Percentiles rank a stretch among this genome's conserved stretches.
These are phyloP conservation scores for Aureobasidium uvarum DNA, from an alignment of 2,329 filamentous ascomycete species.

Conservation along the genomic window DNA sequence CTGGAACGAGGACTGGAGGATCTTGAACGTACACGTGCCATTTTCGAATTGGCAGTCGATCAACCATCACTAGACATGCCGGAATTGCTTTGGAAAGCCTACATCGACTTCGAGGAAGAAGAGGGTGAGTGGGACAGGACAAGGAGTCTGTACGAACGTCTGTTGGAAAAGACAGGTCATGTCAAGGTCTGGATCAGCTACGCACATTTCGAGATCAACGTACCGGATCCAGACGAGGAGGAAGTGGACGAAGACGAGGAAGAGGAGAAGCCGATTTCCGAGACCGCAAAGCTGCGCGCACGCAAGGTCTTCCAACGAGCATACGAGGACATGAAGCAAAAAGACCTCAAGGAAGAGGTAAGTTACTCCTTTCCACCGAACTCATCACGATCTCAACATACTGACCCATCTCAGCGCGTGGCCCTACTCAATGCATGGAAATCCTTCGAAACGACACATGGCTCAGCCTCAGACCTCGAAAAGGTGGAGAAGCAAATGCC, in stretches of 20 bases:
- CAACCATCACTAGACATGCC: conserved; percentile 93
- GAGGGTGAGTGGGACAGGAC: conserved; percentile 87
- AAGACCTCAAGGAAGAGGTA: conserved; percentile 84
- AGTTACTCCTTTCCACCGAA: conserved; percentile 26
- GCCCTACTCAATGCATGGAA: conserved; percentile 89
- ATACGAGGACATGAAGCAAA: conserved; percentile 81
- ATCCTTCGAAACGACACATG: conserved; percentile 85
- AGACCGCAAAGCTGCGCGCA: conserved; percentile 78
- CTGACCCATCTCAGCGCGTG: conserved; percentile 61
- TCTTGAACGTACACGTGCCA: conserved; percentile 78
- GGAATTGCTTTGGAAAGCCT: conserved; percentile 94
- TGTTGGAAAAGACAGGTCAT: conserved; percentile 93
- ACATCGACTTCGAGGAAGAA: conserved; percentile 98
- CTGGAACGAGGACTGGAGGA: conserved; percentile 90
- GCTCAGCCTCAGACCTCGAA: conserved; percentile 69
- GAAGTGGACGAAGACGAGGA: conserved; percentile 57
- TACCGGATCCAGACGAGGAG: conserved; percentile 70
- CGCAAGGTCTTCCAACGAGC: conserved; percentile 82
- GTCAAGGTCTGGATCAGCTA: conserved; percentile 99
- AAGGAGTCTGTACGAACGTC: conserved; percentile 78
- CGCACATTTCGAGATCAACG: conserved; percentile 96
- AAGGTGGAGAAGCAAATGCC: conserved; percentile 93
- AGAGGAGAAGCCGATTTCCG: conserved; percentile 64
- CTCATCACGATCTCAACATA: background rate
- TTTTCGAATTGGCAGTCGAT: conserved; percentile 84